Percentiles rank a stretch among this genome's conserved stretches.
phyloP scores from a whole-genome alignment of 2,329 filamentous ascomycete species.

The Rutstroemia sp. region DNA sequence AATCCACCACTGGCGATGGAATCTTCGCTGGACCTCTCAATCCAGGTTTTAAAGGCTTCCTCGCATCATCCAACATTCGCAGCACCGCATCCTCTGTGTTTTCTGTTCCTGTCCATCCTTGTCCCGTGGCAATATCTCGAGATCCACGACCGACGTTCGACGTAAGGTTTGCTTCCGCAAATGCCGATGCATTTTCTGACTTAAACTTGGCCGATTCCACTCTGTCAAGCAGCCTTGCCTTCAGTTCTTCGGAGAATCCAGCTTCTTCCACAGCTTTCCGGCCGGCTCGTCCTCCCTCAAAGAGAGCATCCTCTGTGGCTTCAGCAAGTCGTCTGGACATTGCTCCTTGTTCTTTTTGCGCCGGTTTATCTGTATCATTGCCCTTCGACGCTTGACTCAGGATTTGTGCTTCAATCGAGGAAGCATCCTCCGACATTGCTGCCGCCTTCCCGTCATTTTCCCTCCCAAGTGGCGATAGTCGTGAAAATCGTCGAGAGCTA shows the following conservation, averaged over 20 bases:
- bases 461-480: conserved; percentile 20
- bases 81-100: conserved; percentile 65
- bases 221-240: conserved; percentile 48
- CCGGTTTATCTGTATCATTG: neutral
- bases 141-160: conserved; percentile 60
- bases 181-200: conserved; percentile 40
- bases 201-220: conserved; percentile 48
- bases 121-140: conserved; percentile 56
- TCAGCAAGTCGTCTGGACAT: conserved; percentile 52
- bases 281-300: conserved; percentile 52
- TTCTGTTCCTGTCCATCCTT: conserved; percentile 76
- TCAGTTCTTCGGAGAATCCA: conserved; percentile 57
- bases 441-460: conserved; percentile 11
- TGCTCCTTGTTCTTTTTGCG: conserved; percentile 22
- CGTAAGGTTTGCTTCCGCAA: conserved; percentile 42
- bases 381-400: conserved; percentile 1
- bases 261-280: conserved; percentile 52
- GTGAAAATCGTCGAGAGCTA: conserved; percentile 15
- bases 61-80: conserved; percentile 77
- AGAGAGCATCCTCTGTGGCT: conserved; percentile 55
- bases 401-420: conserved; percentile 14
- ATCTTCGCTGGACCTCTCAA: conserved; percentile 40
- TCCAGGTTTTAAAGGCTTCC: conserved; percentile 55
- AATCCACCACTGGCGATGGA: conserved; percentile 41
- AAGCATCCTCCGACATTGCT: conserved; percentile 5